Percentiles rank a stretch among this genome's conserved stretches.
phyloP scores from a whole-genome alignment of 23 red algal genomes.

The Gracilaria domingensis region DNA sequence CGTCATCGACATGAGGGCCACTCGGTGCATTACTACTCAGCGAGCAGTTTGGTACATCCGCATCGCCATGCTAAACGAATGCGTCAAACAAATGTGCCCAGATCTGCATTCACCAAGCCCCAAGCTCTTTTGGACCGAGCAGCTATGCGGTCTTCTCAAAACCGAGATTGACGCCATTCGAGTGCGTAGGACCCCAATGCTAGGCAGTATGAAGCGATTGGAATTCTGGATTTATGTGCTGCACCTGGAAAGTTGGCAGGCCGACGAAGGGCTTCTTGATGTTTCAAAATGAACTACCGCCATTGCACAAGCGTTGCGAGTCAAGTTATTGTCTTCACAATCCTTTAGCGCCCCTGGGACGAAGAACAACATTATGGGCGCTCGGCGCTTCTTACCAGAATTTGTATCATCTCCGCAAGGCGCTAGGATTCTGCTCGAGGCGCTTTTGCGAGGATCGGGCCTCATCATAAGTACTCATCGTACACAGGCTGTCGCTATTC shows the following conservation, averaged over 20 bases:
- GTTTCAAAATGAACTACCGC: slow-evolving; percentile 32
- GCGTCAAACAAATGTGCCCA: slow-evolving; percentile 58
- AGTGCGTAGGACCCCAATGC: slow-evolving; percentile 6
- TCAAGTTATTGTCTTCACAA: slow-evolving; percentile 14
- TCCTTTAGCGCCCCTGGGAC: slow-evolving; percentile 44
- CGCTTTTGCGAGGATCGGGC: slow-evolving; percentile 25
- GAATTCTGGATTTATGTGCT: slow-evolving; percentile 72
- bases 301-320: slow-evolving; percentile 38
- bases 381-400: slow-evolving; percentile 54
- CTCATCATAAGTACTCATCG: slow-evolving; percentile 7
- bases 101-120: slow-evolving; percentile 54
- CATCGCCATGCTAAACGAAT: slow-evolving; percentile 80
- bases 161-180: slow-evolving; percentile 64
- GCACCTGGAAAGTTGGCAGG: slow-evolving; percentile 58
- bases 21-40: too few species aligned
- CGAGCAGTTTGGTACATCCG: too few species aligned
- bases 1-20: too few species aligned
- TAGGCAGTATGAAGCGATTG: slow-evolving; percentile 48
- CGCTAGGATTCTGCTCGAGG: slow-evolving; percentile 19
- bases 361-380: slow-evolving; percentile 31
- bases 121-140: slow-evolving; percentile 48
- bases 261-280: slow-evolving; percentile 66
- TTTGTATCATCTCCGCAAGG: slow-evolving; percentile 24
- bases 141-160: too few species aligned
- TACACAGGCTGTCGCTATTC: background rate